Evolutionary conservation across 2,329 filamentous ascomycete genomes (phyloP).

Genomic region (Aspergillus sp.): DNA sequence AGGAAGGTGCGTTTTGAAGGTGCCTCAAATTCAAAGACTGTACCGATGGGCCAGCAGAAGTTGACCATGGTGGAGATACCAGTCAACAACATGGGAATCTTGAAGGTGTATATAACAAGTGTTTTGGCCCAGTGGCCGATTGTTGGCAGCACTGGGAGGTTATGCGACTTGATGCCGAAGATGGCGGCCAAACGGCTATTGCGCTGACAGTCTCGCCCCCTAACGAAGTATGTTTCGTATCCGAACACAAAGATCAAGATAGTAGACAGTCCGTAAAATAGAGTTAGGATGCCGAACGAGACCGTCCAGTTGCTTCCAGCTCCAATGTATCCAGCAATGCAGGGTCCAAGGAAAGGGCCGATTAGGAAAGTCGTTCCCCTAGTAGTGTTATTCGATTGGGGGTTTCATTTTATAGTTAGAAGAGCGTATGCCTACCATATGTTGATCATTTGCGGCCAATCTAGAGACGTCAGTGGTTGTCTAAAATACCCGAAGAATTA

Average conservation of each 20-base stretch:
- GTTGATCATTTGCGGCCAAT: constrained; percentile 42
- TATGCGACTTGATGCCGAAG: constrained; percentile 33
- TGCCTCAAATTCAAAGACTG: no score
- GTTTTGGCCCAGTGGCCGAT: constrained; percentile 25
- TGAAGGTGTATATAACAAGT: constrained; percentile 30
- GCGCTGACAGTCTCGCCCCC: constrained; percentile 9
- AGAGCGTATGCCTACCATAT: constrained; percentile 27
- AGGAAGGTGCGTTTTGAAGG: background rate
- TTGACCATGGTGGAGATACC: constrained; percentile 36
- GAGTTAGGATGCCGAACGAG: constrained; percentile 37
- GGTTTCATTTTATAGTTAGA: no score
- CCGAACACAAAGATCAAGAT: constrained; percentile 34
- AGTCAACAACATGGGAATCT: constrained; percentile 30
- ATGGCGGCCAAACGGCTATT: constrained; percentile 26
- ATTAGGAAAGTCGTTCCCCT: constrained; percentile 39
- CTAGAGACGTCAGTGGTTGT: constrained; percentile 13
- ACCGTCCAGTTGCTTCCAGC: constrained; percentile 32
- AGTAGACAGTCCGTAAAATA: constrained; percentile 37
- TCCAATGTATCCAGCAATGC: constrained; percentile 39
- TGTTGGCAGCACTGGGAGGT: constrained; percentile 25
- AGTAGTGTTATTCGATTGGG: no score
- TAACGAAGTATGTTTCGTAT: constrained; percentile 34
- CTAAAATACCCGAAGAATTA: background rate
- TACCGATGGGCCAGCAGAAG: constrained; percentile 40
- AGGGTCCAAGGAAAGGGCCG: constrained; percentile 39